A percentile compares a stretch with the other conserved stretches of the same genome.
These are phyloP conservation scores for Pythium scleroteichum DNA, from an alignment of 352 stramenopile genomes.

Conservation along the genomic window DNA sequence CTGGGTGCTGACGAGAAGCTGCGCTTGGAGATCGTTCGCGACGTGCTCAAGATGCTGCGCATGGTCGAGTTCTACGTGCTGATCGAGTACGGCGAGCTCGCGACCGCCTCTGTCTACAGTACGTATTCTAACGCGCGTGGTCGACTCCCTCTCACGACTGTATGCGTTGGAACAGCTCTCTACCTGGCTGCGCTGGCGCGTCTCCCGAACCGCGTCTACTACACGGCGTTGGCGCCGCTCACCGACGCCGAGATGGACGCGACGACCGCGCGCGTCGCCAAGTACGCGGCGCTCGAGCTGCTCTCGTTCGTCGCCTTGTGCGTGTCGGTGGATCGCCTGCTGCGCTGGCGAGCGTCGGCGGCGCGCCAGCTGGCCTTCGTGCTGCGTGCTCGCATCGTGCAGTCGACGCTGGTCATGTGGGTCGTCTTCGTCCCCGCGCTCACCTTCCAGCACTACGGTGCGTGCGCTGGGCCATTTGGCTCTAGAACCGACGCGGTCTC, in stretches of 20 bases:
- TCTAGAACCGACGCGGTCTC: neutral
- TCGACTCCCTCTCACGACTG: too few species aligned
- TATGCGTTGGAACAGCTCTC: neutral
- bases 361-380: too few species aligned
- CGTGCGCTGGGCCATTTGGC: neutral
- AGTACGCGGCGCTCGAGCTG: neutral
- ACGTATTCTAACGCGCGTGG: too few species aligned
- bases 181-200: neutral
- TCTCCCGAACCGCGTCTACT: constrained; percentile 4
- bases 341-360: too few species aligned
- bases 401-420: constrained; percentile 1
- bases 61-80: constrained; percentile 9
- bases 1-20: neutral
- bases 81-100: neutral
- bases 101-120: neutral
- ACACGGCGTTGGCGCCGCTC: neutral
- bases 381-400: neutral
- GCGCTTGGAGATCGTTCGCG: neutral
- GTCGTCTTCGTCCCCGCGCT: constrained; percentile 1
- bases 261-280: too few species aligned
- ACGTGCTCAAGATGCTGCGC: constrained; percentile 1
- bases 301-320: neutral
- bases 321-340: too few species aligned
- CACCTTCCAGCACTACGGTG: neutral
- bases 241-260: neutral